phyloP scores from a whole-genome alignment of 169 alveolate species.

The Babesia bovis region DNA sequence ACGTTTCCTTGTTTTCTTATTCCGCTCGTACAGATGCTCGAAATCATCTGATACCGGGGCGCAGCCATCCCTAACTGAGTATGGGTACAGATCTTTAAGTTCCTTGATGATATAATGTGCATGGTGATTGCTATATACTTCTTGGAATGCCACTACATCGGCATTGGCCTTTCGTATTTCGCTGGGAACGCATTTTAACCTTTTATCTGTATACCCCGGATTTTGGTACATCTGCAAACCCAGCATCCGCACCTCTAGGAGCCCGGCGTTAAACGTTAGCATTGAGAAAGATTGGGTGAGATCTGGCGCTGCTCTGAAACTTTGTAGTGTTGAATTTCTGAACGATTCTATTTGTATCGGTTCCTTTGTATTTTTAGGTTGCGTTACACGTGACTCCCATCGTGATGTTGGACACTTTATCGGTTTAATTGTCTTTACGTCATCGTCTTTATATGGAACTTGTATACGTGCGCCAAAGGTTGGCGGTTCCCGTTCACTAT shows the following conservation, averaged over 20 bases:
- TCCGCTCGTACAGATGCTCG: constrained; percentile 35
- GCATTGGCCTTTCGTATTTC: constrained; percentile 82
- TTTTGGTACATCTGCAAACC: constrained; percentile 85
- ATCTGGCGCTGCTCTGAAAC: constrained; percentile 10
- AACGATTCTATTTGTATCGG: constrained; percentile 40
- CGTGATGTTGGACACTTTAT: not conserved
- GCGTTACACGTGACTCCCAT: not conserved
- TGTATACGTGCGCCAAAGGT: constrained; percentile 8
- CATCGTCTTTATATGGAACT: constrained; percentile 17
- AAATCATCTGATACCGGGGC: constrained; percentile 25
- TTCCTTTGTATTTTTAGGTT: not conserved
- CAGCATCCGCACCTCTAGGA: constrained; percentile 82
- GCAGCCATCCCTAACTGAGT: constrained; percentile 36
- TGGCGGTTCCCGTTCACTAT: not conserved
- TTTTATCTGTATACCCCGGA: constrained; percentile 85
- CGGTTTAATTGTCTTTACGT: not conserved
- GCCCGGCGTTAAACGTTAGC: constrained; percentile 86
- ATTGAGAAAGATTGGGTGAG: constrained; percentile 62
- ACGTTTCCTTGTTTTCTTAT: constrained; percentile 9
- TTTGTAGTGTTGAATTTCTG: constrained; percentile 14
- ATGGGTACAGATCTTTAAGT: constrained; percentile 80
- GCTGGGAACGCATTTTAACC: constrained; percentile 83
- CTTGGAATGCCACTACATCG: constrained; percentile 88
- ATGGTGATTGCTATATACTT: constrained; percentile 82
- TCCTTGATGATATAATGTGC: constrained; percentile 78